These are phyloP conservation scores for Apiospora aurea DNA, from an alignment of 2,329 filamentous ascomycete species.

Conservation along the genomic window DNA sequence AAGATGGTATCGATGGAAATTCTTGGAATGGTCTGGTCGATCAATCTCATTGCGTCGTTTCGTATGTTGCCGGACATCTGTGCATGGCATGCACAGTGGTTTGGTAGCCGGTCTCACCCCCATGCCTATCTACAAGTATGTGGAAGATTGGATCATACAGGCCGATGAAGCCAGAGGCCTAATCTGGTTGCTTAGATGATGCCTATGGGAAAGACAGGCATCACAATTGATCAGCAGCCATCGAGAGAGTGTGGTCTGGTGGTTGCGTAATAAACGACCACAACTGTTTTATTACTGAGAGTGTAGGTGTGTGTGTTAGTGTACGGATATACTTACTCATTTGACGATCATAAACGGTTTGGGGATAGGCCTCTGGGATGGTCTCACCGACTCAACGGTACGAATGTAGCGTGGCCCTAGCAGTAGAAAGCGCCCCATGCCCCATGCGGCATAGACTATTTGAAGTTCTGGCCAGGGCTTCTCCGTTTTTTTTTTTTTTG, in stretches of 20 bases:
- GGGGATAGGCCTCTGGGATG: slow-evolving; percentile 10
- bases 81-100: neutral
- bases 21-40: slow-evolving; percentile 7
- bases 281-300: neutral
- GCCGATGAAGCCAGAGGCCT: neutral
- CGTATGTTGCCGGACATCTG: slow-evolving; percentile 12
- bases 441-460: slow-evolving; percentile 7
- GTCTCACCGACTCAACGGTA: slow-evolving; percentile 22
- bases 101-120: slow-evolving; percentile 1
- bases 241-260: neutral
- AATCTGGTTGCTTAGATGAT: slow-evolving; percentile 7
- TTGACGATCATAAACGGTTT: slow-evolving; percentile 5
- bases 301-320: neutral
- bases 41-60: slow-evolving; percentile 11
- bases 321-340: slow-evolving; percentile 9
- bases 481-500: neutral
- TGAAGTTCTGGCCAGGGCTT: slow-evolving; percentile 5
- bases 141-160: neutral
- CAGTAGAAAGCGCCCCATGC: neutral
- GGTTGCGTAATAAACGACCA: slow-evolving; percentile 19
- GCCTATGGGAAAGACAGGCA: neutral
- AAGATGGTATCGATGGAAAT: neutral
- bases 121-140: neutral
- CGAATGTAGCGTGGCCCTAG: slow-evolving; percentile 9
- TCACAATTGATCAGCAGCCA: slow-evolving; percentile 8